Base-by-base conservation (phyloP, 108 stramenopile genomes). In the Aurantiochytrium sp. region DNA sequence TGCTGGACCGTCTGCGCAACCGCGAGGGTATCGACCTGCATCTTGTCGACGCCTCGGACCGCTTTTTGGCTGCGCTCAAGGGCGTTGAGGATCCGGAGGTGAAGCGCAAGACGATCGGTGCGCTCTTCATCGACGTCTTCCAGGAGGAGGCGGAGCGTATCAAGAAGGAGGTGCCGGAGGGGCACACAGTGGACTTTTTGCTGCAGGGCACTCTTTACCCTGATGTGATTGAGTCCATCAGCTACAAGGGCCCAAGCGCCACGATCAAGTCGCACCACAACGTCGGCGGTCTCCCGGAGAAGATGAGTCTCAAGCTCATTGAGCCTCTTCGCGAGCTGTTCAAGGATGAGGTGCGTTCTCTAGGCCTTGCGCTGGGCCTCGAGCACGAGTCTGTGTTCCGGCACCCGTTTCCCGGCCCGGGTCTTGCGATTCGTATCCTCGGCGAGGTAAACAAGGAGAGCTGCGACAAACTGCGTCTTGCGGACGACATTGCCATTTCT, bases 211-310 rank as follows among this genome's bases (percentile, higher is more conserved):
- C 99, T 5, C 93, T 99, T 28, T 99, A 99, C 90, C 99, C 99
- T 12, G 99, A 99, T 91, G 98, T 99, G 28, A 99, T 99, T 92
- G 99, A 99, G 93, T 95, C 95, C 90, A 97, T 98, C 83, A 96
- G 96, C 25, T 97, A 98, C 96, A 98, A 98, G 92, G 97, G 98
- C n/a, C 98, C 97, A 43, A 95, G 95, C n/a, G 98, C 97, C 8
- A 97, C 96, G 59, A 99, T 99, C 92, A 99, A 99, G 94, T 98
- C 98, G 43, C 99, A 99, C 91, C 99, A 99, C 96, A 99, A 99
- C 90, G 99, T 98, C 60, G 97, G 98, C 25, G 98, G 97, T 0
- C 94, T 99, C 21, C 97, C 97, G 3, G 98, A 95, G 14, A 92
- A 93, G 42, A 99, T 99, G 98, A 96, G 97, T 57, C 92, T 98